phyloP scores from a whole-genome alignment of 805 yeast genomes.

The Candida michaelii region DNA sequence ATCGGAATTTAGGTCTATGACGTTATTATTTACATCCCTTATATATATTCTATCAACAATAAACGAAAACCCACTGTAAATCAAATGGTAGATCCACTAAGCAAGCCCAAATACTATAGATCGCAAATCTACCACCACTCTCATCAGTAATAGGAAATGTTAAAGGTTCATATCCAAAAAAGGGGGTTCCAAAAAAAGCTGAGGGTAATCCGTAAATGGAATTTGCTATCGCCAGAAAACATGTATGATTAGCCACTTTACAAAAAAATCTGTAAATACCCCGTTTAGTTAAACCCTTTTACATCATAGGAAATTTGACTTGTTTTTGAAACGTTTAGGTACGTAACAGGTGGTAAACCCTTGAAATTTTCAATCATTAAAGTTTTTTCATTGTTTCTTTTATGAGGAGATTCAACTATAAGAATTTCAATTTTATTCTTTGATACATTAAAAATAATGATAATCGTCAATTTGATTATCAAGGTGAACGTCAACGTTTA shows the following conservation, averaged over 20 bases:
- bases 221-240: background rate
- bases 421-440: no score
- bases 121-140: background rate
- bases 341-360: background rate
- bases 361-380: slow-evolving; percentile 1
- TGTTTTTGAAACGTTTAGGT: background rate
- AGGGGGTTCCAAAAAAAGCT: background rate
- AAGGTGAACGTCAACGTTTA: no score
- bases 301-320: background rate
- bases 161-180: background rate
- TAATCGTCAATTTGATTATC: no score
- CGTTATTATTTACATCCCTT: background rate
- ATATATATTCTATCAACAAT: no score
- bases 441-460: no score
- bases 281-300: background rate
- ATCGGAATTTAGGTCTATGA: slow-evolving; percentile 1
- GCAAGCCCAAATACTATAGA: background rate
- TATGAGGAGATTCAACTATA: background rate
- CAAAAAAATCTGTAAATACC: background rate
- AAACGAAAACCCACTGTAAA: background rate
- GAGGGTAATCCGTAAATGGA: background rate
- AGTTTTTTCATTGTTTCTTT: background rate
- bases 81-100: slow-evolving; percentile 1
- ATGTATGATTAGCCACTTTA: background rate
- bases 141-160: background rate